A percentile compares a stretch with the other conserved stretches of the same genome.
These are phyloP conservation scores for Mitosporidium daphniae DNA, from an alignment of 371 early-diverging fungal genomes.

Conservation along the genomic window DNA sequence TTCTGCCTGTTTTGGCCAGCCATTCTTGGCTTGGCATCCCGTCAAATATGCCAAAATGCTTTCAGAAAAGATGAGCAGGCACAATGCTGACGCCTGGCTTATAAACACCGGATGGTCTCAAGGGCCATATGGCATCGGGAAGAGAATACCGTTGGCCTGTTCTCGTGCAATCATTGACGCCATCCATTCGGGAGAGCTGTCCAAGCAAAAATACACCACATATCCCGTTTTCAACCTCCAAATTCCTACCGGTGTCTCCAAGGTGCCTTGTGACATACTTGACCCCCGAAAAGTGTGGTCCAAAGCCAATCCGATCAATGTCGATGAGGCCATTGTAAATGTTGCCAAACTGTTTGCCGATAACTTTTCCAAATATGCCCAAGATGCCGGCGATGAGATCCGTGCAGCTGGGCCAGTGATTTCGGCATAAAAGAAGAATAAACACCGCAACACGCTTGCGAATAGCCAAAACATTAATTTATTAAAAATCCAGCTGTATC, in stretches of 20 bases:
- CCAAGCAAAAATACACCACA: slow-evolving; percentile 28
- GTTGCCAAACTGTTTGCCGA: slow-evolving; percentile 41
- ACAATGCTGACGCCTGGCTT: slow-evolving; percentile 62
- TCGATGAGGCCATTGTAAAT: slow-evolving; percentile 18
- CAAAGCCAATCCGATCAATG: slow-evolving; percentile 20
- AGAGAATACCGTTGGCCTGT: slow-evolving; percentile 68
- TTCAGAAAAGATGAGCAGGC: slow-evolving; percentile 51
- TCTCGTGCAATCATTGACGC: slow-evolving; percentile 79
- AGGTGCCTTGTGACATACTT: slow-evolving; percentile 42
- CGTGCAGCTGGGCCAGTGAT: slow-evolving; percentile 19
- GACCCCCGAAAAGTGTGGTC: slow-evolving; percentile 44
- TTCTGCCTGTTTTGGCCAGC: slow-evolving; percentile 61
- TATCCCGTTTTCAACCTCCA: slow-evolving; percentile 13
- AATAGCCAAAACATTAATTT: too few relatives aligned
- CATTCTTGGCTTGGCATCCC: slow-evolving; percentile 83
- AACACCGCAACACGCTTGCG: too few relatives aligned
- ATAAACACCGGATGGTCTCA: slow-evolving; percentile 89
- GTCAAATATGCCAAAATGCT: slow-evolving; percentile 78
- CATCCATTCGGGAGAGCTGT: slow-evolving; percentile 32
- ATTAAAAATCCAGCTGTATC: too few relatives aligned
- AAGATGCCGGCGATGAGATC: slow-evolving; percentile 30
- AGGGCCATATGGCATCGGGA: slow-evolving; percentile 46
- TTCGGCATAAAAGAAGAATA: not conserved
- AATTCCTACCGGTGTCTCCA: slow-evolving; percentile 29
- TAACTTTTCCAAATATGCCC: slow-evolving; percentile 49